These are phyloP conservation scores for Cadophora sp. DNA, from an alignment of 2,329 filamentous ascomycete genomes.

Conservation along the genomic window DNA sequence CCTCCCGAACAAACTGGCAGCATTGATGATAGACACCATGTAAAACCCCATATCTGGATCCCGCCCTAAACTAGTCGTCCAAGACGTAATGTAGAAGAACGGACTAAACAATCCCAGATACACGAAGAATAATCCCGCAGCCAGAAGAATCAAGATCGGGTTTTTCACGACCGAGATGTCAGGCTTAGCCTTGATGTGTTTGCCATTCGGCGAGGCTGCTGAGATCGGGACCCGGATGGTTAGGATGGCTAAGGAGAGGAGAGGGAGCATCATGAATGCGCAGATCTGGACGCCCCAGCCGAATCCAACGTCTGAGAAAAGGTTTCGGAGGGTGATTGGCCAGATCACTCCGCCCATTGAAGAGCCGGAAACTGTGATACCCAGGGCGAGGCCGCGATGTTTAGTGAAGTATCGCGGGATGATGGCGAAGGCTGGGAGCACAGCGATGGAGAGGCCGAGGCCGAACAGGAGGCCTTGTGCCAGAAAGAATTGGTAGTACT, in stretches of 20 bases:
- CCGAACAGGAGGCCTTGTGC: conserved; percentile 39
- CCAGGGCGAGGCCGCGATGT: conserved; percentile 35
- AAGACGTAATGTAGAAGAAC: conserved; percentile 33
- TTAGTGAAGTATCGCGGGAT: conserved; percentile 31
- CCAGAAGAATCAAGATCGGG: conserved; percentile 23
- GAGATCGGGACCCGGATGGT: conserved; percentile 16
- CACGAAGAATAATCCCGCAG: conserved; percentile 28
- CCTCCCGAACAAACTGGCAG: conserved; percentile 31
- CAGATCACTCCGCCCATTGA: conserved; percentile 46
- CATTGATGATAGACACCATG: conserved; percentile 35
- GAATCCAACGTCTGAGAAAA: conserved; percentile 43
- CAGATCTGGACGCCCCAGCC: conserved; percentile 37
- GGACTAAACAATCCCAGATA: conserved; percentile 34
- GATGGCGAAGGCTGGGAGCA: conserved; percentile 36
- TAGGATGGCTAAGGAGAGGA: conserved; percentile 27
- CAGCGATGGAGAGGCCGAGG: conserved; percentile 36
- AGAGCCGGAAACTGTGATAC: conserved; percentile 40
- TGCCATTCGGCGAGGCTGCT: background rate
- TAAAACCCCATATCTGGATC: conserved; percentile 31
- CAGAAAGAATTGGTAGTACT: conserved; percentile 46
- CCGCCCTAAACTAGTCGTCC: conserved; percentile 22
- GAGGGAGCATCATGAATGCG: conserved; percentile 37
- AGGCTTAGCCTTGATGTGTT: conserved; percentile 18
- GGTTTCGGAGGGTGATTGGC: conserved; percentile 43
- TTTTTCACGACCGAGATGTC: conserved; percentile 30